Percentiles rank a stretch among this genome's conserved stretches.
These are phyloP conservation scores for Tetraselmis striata DNA, from an alignment of 139 green algal species.

Conservation along the genomic window DNA sequence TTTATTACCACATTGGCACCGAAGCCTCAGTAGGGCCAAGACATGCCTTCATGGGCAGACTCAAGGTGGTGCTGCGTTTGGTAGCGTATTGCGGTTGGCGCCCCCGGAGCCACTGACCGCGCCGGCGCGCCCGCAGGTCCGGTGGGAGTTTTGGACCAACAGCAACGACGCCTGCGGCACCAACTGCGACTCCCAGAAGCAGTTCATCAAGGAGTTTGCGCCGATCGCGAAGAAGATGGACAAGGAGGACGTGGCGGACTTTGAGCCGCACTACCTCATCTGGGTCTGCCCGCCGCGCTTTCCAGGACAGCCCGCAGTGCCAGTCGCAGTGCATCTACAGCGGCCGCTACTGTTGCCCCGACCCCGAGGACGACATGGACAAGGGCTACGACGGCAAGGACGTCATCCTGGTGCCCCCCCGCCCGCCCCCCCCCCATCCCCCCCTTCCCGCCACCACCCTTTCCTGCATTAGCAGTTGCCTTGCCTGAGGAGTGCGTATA, in stretches of 20 bases:
- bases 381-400: conserved; percentile 58
- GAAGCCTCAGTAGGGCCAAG: too few species aligned
- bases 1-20: neutral
- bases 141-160: conserved; percentile 93
- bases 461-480: too few species aligned
- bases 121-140: conserved; percentile 48
- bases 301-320: conserved; percentile 54
- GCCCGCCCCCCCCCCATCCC: neutral
- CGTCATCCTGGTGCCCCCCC: conserved; percentile 56
- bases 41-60: too few species aligned
- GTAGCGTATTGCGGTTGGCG: too few species aligned
- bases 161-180: conserved; percentile 74
- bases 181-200: conserved; percentile 64
- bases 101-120: too few species aligned
- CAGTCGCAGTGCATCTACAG: conserved; percentile 73
- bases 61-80: too few species aligned
- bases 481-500: too few species aligned
- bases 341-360: conserved; percentile 77
- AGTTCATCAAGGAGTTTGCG: conserved; percentile 70
- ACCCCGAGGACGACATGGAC: conserved; percentile 57
- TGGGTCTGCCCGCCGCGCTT: conserved; percentile 62
- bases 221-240: conserved; percentile 57
- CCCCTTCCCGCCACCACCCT: neutral
- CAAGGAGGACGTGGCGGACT: conserved; percentile 54
- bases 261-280: conserved; percentile 87